Evolutionary conservation across 805 yeast species (phyloP).

Genomic region (Scheffersomyces coipomensis): DNA sequence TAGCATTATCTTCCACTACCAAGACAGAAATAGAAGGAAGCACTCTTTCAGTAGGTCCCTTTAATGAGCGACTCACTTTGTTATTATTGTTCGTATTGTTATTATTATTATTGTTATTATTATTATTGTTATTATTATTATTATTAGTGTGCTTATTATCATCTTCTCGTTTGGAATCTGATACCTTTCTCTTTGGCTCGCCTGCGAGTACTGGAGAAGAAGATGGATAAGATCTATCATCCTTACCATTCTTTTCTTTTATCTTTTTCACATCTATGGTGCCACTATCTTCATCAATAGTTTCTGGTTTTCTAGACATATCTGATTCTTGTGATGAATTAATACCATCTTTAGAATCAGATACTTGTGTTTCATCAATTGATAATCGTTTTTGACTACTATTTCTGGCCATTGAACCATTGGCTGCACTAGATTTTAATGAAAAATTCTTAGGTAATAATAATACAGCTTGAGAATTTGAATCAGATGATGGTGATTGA

Average conservation of each 20-base stretch:
- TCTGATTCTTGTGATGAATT: too few relatives aligned
- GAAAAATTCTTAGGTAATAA: constrained; percentile 50
- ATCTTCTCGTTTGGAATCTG: not conserved
- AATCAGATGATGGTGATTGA: constrained; percentile 7
- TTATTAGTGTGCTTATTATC: not conserved
- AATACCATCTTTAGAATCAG: too few relatives aligned
- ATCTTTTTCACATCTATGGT: too few relatives aligned
- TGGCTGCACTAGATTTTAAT: constrained; percentile 19
- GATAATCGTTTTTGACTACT: constrained; percentile 21
- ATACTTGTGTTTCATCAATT: constrained; percentile 24
- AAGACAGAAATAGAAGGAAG: constrained; percentile 87
- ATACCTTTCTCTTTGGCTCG: not conserved
- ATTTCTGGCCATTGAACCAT: constrained; percentile 1
- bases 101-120: not conserved
- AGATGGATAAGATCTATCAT: too few relatives aligned
- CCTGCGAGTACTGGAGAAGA: not conserved
- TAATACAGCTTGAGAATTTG: constrained; percentile 45
- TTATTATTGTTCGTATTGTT: not conserved
- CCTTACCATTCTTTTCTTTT: too few relatives aligned
- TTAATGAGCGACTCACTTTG: not conserved
- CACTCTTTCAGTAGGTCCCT: constrained; percentile 50
- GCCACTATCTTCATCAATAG: too few relatives aligned
- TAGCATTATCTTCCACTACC: constrained; percentile 94
- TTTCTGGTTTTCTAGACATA: too few relatives aligned
- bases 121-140: constrained; percentile 1